A percentile compares a stretch with the other conserved stretches of the same genome.
Evolutionary conservation across 2,329 filamentous ascomycete species (phyloP).

Genomic region (Aspergillus pseudoviridinutans): DNA sequence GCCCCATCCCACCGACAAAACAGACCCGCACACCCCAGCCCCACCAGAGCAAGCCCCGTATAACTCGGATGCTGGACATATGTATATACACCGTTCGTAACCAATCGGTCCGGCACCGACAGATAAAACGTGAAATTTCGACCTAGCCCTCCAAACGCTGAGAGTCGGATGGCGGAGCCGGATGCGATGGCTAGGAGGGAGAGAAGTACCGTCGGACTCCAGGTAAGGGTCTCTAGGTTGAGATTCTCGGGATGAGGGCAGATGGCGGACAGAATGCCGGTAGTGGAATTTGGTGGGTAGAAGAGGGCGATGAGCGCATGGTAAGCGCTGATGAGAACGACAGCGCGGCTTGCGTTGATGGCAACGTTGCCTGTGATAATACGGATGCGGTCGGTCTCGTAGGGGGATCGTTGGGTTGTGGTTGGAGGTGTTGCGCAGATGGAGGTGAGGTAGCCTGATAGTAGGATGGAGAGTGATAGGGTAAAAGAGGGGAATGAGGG

Average conservation of each 20-base stretch:
- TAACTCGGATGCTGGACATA: constrained; percentile 55
- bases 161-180: constrained; percentile 26
- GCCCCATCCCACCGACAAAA: constrained; percentile 39
- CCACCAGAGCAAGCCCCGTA: constrained; percentile 39
- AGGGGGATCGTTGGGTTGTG: constrained; percentile 2
- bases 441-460: constrained; percentile 13
- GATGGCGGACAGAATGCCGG: constrained; percentile 4
- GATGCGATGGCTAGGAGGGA: constrained; percentile 18
- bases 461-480: constrained; percentile 13
- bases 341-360: constrained; percentile 7
- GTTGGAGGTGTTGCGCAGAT: constrained; percentile 16
- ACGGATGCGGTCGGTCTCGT: constrained; percentile 15
- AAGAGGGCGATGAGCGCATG: constrained; percentile 19
- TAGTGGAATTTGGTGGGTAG: constrained; percentile 1
- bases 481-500: constrained; percentile 4
- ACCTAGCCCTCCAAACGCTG: constrained; percentile 46
- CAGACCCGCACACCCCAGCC: constrained; percentile 17
- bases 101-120: constrained; percentile 43
- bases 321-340: constrained; percentile 10
- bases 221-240: constrained; percentile 20
- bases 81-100: constrained; percentile 47
- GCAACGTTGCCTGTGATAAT: constrained; percentile 10
- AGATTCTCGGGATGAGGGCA: constrained; percentile 17
- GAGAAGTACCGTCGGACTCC: constrained; percentile 13
- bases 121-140: constrained; percentile 54